These are phyloP conservation scores for Candida frijolesensis DNA, from an alignment of 1,139 yeast genomes.

Conservation along the genomic window DNA sequence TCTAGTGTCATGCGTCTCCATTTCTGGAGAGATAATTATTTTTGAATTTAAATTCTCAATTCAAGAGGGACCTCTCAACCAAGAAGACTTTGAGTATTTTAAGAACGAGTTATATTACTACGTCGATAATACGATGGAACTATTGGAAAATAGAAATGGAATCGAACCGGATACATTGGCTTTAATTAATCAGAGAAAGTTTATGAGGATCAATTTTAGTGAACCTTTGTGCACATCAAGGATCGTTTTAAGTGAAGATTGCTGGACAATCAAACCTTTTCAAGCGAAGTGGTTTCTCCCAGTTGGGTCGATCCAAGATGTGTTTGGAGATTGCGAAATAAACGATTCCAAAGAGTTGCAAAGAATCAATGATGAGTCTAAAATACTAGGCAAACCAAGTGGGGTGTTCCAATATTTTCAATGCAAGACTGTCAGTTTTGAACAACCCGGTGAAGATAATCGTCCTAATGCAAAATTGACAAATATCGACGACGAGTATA, in stretches of 20 bases:
- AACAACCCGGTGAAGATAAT: not conserved
- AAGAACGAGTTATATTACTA: conserved; percentile 22
- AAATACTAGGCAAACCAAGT: conserved; percentile 16
- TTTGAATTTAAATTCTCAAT: conserved; percentile 36
- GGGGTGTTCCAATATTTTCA: not conserved
- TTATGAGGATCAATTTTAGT: conserved; percentile 26
- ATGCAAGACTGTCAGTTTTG: conserved; percentile 4
- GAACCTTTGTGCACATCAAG: conserved; percentile 29
- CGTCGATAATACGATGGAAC: conserved; percentile 33
- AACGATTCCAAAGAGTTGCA: conserved; percentile 30
- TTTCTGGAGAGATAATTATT: conserved; percentile 49
- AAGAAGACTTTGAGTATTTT: conserved; percentile 20
- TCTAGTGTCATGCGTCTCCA: conserved; percentile 43
- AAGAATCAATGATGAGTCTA: conserved; percentile 38
- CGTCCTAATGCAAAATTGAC: conserved; percentile 21
- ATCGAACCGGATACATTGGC: conserved; percentile 11
- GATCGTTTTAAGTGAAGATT: conserved; percentile 47
- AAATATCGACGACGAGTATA: conserved; percentile 39
- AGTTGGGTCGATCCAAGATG: conserved; percentile 49
- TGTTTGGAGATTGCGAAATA: conserved; percentile 47
- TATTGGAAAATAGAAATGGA: conserved; percentile 22
- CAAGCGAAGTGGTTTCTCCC: conserved; percentile 43
- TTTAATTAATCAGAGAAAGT: conserved; percentile 16
- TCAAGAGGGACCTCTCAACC: conserved; percentile 31
- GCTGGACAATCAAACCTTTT: conserved; percentile 57